A percentile compares a stretch with the other conserved stretches of the same genome.
phyloP scores from a whole-genome alignment of 2,329 filamentous ascomycete species.

The Fusarium torreyae region DNA sequence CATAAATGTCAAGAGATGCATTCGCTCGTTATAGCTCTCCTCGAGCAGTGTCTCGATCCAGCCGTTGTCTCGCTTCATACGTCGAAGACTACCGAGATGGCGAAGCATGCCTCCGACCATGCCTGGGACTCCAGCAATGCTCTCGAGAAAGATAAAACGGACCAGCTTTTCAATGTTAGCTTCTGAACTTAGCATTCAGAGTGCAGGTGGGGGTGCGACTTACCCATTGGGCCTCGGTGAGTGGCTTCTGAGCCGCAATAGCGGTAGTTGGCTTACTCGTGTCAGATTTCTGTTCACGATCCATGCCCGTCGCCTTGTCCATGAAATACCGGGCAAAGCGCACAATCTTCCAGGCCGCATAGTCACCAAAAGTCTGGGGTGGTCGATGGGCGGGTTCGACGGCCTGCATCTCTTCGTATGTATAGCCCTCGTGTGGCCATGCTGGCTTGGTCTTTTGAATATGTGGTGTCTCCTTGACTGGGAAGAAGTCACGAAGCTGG shows the following conservation, averaged over 20 bases:
- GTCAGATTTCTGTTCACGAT: conserved; percentile 78
- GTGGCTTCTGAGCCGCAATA: conserved; percentile 67
- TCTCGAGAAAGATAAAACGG: conserved; percentile 93
- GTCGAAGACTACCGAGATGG: conserved; percentile 86
- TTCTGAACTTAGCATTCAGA: not conserved
- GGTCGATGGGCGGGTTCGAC: conserved; percentile 84
- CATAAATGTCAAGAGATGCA: conserved; percentile 94
- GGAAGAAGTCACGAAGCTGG: conserved; percentile 73
- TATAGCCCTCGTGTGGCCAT: conserved; percentile 82
- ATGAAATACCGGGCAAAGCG: conserved; percentile 83
- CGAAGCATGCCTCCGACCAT: conserved; percentile 97
- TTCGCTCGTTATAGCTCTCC: conserved; percentile 92
- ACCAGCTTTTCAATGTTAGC: conserved; percentile 67
- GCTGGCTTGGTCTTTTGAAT: conserved; percentile 75
- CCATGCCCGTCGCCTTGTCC: conserved; percentile 83
- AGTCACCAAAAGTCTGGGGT: conserved; percentile 81
- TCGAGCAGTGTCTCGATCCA: conserved; percentile 96
- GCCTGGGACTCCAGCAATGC: conserved; percentile 93
- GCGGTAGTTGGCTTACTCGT: conserved; percentile 70
- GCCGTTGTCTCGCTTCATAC: conserved; percentile 93
- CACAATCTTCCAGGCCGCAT: conserved; percentile 82
- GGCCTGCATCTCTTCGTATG: conserved; percentile 81
- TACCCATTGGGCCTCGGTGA: conserved; percentile 90
- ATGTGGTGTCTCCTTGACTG: conserved; percentile 70
- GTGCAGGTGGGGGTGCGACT: conserved; percentile 28